Conservation (phyloP, 768 basidiomycete genomes). For the Cubamyces sp. region DNA sequence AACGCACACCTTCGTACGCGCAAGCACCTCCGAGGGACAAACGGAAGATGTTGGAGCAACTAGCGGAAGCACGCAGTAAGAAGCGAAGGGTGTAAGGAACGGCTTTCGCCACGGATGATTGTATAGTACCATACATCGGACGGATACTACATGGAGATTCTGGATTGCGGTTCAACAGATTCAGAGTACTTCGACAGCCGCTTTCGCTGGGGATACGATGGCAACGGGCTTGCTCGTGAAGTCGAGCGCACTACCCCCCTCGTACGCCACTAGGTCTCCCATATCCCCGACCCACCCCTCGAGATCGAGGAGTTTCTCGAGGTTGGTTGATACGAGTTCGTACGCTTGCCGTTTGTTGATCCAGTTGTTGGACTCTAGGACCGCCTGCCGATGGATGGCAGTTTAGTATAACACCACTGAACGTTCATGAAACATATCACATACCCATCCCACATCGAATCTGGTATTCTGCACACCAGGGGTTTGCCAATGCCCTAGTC, state of each 20-base stretch:
- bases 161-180: too few species aligned
- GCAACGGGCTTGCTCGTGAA: slow-evolving; percentile 38
- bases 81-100: slow-evolving; percentile 20
- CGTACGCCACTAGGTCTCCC: slow-evolving; percentile 37
- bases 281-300: slow-evolving; percentile 42
- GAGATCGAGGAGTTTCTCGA: slow-evolving; percentile 48
- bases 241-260: slow-evolving; percentile 35
- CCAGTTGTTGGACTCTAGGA: slow-evolving; percentile 43
- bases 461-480: slow-evolving; percentile 40
- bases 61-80: slow-evolving; percentile 36
- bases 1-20: slow-evolving; percentile 29
- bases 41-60: slow-evolving; percentile 38
- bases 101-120: too few species aligned
- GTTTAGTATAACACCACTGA: background rate
- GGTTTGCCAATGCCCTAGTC: slow-evolving; percentile 49
- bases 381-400: slow-evolving; percentile 36
- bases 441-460: slow-evolving; percentile 45
- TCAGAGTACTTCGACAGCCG: slow-evolving; percentile 37
- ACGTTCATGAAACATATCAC: slow-evolving; percentile 3
- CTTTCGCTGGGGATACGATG: slow-evolving; percentile 32
- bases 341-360: slow-evolving; percentile 41
- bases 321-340: slow-evolving; percentile 44
- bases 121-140: background rate
- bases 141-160: too few species aligned
- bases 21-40: slow-evolving; percentile 40